These are phyloP conservation scores for Chytriomyces hyalinus DNA, from an alignment of 192 early-diverging fungal genomes.

Conservation along the genomic window DNA sequence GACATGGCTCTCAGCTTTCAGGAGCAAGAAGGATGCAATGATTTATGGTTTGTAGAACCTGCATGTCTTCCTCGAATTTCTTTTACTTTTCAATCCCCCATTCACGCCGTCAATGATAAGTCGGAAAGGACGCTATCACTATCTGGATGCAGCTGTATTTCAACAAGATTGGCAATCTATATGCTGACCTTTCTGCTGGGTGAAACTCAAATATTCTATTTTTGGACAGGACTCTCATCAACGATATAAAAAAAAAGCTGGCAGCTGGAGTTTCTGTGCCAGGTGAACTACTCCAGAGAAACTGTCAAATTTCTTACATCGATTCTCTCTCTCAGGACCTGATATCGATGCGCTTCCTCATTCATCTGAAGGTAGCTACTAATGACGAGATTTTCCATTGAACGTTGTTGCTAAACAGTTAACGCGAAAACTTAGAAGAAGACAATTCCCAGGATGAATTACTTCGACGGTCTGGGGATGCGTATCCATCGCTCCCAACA, in stretches of 20 bases:
- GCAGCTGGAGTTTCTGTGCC: not conserved
- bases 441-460: constrained; percentile 8
- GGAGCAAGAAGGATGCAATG: constrained; percentile 82
- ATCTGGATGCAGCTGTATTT: no score
- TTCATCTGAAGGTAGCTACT: not conserved
- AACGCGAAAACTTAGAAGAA: not conserved
- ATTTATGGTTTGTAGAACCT: constrained; percentile 68
- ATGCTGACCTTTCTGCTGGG: no score
- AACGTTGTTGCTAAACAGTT: constrained; percentile 1
- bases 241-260: constrained; percentile 29
- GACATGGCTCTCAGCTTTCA: constrained; percentile 95
- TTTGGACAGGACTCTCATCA: constrained; percentile 12
- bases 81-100: not conserved
- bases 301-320: not conserved
- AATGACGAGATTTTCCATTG: not conserved
- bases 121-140: no score
- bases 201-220: not conserved
- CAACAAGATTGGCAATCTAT: no score
- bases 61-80: not conserved
- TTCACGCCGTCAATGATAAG: no score
- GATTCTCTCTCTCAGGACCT: not conserved
- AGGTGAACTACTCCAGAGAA: not conserved
- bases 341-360: constrained; percentile 18
- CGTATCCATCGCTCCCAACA: constrained; percentile 52
- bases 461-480: not conserved